A percentile compares a stretch with the other conserved stretches of the same genome.
Evolutionary conservation across 495 filamentous ascomycete genomes (phyloP).

Genomic region (Aspergillus baeticus): DNA sequence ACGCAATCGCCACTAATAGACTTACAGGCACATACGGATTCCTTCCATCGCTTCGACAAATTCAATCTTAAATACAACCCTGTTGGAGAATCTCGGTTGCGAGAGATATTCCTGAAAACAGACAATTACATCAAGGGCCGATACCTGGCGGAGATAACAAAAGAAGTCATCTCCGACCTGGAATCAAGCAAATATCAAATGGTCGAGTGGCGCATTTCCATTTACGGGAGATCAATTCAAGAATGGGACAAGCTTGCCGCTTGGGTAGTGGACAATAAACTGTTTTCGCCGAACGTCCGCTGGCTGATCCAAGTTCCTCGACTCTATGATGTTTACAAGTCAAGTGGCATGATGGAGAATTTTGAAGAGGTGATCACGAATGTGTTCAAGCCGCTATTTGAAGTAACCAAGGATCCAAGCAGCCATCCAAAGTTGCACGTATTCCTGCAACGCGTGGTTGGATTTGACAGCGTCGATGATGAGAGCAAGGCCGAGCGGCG

Average conservation of each 20-base stretch:
- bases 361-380: conserved; percentile 92
- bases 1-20: conserved; percentile 9
- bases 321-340: conserved; percentile 94
- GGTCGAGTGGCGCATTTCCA: conserved; percentile 97
- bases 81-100: conserved; percentile 88
- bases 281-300: conserved; percentile 95
- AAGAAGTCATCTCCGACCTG: conserved; percentile 95
- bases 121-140: conserved; percentile 96
- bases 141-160: conserved; percentile 95
- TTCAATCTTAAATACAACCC: conserved; percentile 99
- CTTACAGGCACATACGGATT: conserved; percentile 85
- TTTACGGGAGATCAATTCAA: conserved; percentile 86
- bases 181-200: conserved; percentile 99
- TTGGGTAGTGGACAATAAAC: conserved; percentile 98
- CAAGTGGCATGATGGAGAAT: conserved; percentile 76
- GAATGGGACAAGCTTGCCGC: conserved; percentile 98
- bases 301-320: conserved; percentile 97
- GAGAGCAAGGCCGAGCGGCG: conserved; percentile 95
- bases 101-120: conserved; percentile 97
- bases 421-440: conserved; percentile 92
- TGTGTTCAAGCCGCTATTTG: conserved; percentile 90
- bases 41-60: conserved; percentile 98
- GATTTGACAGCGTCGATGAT: conserved; percentile 96
- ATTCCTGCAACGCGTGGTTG: conserved; percentile 92
- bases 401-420: conserved; percentile 83